Percentiles rank a stretch among this genome's conserved stretches.
phyloP scores from a whole-genome alignment of 1,284 basidiomycete species.

The Austroboletus rostrupii region DNA sequence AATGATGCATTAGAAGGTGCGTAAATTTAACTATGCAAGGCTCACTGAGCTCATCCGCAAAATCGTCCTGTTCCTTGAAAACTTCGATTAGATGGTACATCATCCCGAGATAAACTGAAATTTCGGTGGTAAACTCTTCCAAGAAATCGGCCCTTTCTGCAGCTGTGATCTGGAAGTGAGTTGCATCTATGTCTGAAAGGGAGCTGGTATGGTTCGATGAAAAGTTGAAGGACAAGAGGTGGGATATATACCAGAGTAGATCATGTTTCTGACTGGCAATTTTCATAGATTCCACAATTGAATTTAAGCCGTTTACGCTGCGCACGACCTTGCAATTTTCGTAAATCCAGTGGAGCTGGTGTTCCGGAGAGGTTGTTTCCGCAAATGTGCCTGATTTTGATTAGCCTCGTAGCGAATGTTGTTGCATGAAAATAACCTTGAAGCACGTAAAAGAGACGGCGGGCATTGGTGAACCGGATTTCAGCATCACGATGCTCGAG shows the following conservation, averaged over 20 bases:
- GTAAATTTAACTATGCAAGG: slow-evolving; percentile 17
- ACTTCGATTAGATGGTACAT: slow-evolving; percentile 92
- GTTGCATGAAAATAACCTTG: slow-evolving; percentile 59
- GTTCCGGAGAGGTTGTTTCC: slow-evolving; percentile 86
- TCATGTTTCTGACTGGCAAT: slow-evolving; percentile 89
- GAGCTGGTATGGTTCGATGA: slow-evolving; percentile 41
- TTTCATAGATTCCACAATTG: slow-evolving; percentile 85
- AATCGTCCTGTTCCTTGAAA: slow-evolving; percentile 87
- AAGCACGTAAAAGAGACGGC: slow-evolving; percentile 82
- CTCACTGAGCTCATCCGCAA: slow-evolving; percentile 93
- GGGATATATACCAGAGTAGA: slow-evolving; percentile 57
- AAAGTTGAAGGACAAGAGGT: background rate
- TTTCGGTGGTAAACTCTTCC: slow-evolving; percentile 86
- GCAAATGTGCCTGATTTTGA: slow-evolving; percentile 75
- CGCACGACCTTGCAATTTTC: slow-evolving; percentile 90
- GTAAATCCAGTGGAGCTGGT: slow-evolving; percentile 94
- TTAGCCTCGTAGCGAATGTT: slow-evolving; percentile 18
- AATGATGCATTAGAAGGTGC: slow-evolving; percentile 14
- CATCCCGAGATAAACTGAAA: slow-evolving; percentile 89
- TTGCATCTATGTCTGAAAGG: slow-evolving; percentile 67
- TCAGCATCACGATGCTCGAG: slow-evolving; percentile 84
- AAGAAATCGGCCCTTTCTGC: slow-evolving; percentile 74
- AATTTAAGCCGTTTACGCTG: slow-evolving; percentile 78
- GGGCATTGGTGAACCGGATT: slow-evolving; percentile 82
- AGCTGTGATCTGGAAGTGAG: slow-evolving; percentile 62